Conservation (phyloP, 139 green algal species). For the Diplosphaera chodatii region DNA sequence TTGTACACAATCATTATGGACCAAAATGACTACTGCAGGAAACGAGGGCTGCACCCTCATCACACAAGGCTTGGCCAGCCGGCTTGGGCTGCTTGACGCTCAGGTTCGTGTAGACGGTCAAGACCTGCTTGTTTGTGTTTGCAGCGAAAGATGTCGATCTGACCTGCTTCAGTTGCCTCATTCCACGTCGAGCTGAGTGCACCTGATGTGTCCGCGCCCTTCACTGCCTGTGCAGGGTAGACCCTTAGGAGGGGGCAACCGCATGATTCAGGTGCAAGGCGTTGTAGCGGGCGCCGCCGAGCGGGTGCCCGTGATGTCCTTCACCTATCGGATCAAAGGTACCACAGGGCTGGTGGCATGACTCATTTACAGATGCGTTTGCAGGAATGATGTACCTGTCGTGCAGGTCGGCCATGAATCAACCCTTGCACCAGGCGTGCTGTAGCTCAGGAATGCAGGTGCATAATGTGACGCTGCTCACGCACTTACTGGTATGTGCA, state of each 20-base stretch:
- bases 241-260: not conserved
- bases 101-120: too few species aligned
- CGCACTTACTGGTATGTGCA: too few species aligned
- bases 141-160: too few species aligned
- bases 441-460: too few species aligned
- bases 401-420: too few species aligned
- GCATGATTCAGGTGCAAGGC: conserved; percentile 5
- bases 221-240: conserved; percentile 3
- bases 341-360: not conserved
- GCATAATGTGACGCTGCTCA: too few species aligned
- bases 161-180: too few species aligned
- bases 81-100: conserved; percentile 13
- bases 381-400: not conserved
- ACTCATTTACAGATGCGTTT: not conserved
- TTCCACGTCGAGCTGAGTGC: too few species aligned
- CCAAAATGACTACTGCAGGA: not conserved
- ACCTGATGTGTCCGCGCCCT: too few species aligned
- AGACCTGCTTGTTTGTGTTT: too few species aligned
- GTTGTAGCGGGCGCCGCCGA: conserved; percentile 22
- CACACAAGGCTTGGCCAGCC: conserved; percentile 5
- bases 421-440: too few species aligned
- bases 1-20: too few species aligned
- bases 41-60: conserved; percentile 21
- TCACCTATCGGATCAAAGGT: conserved; percentile 23
- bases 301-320: not conserved